These are phyloP conservation scores for Schrenkiella parvula DNA, from an alignment of 345 rosid species.

Conservation along the genomic window DNA sequence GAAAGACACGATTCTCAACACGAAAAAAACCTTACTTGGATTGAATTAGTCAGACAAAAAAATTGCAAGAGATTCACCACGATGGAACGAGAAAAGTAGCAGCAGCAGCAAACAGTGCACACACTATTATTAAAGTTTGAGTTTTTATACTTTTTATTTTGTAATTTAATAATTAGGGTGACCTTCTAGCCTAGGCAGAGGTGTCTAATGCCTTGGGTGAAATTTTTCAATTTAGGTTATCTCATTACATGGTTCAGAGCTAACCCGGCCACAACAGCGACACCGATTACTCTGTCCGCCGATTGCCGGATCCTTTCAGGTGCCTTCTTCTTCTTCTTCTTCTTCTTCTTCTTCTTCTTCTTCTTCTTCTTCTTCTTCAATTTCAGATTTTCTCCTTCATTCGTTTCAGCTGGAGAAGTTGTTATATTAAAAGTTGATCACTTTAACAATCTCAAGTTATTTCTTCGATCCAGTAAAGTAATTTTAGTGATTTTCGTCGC, in stretches of 20 bases:
- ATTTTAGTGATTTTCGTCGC: background rate
- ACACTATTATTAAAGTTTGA: background rate
- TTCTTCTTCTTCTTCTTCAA: background rate
- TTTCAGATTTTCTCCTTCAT: background rate
- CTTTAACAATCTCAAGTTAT: background rate
- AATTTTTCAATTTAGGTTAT: slow-evolving; percentile 13
- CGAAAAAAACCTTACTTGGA: background rate
- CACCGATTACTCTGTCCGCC: slow-evolving; percentile 18
- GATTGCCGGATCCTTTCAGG: slow-evolving; percentile 21
- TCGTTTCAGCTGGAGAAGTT: background rate
- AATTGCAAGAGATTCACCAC: slow-evolving; percentile 4
- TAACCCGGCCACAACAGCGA: slow-evolving; percentile 23
- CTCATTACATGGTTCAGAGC: background rate
- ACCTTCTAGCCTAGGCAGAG: background rate
- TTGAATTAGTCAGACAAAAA: background rate
- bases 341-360: too few species aligned
- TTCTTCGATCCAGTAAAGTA: background rate
- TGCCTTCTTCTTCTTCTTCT: background rate
- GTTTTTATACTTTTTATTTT: background rate
- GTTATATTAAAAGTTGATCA: background rate
- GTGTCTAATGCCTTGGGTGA: background rate
- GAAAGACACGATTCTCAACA: background rate
- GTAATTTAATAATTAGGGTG: background rate
- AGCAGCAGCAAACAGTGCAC: background rate
- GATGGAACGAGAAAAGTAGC: background rate